Evolutionary conservation across 495 filamentous ascomycete genomes (phyloP), one percentile per base, ranked within the genome.

Genomic region (Glonium stellatum): DNA sequence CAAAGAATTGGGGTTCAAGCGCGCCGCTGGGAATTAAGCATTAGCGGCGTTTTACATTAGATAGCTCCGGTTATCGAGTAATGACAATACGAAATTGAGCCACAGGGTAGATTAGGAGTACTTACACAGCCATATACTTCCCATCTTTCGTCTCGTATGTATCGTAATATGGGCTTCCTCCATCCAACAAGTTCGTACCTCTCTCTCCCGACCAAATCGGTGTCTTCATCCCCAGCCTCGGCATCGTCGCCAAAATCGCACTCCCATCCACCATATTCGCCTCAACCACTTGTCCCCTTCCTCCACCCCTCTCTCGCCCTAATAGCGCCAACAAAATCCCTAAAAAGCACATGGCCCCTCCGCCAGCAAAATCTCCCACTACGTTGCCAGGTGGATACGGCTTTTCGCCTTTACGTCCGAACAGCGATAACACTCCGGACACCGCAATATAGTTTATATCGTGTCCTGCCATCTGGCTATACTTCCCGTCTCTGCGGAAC

Each of bases 361-460:
- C 92, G 25, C 90, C 92, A 0, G 88, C 92, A 68, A 97, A 97
- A 67, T 97, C 92, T 0, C 81, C 92, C 0, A 97, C 73, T 18
- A 97, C 78, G 62, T 97, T 97, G 0, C 77, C 84, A 4, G 92
- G 92, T 6, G 91, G 78, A 54, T 86, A 83, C 6, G 92, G 92
- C 50, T 82, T 84, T 60, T 84, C 81, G 3, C 78, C 80, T 23
- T 73, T 73, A 0, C 87, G 77, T 0, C 92, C 92, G 0, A 97
- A 78, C 73, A 95, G 78, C 1, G 78, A 80, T 13, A 97, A 73
- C 0, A 87, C 86, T 0, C 92, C 92, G 1, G 86, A 88, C 0
- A 95, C 89, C 36, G 92, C 88, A 22, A 97, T 84, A 72, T 96
- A 97, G 68, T 97, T 97, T 70, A 97, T 96, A 70, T 97, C 92